Evolutionary conservation across 2,329 filamentous ascomycete genomes (phyloP), one percentile per base, ranked within the genome.

Genomic region (Ophiostoma tasmaniense): DNA sequence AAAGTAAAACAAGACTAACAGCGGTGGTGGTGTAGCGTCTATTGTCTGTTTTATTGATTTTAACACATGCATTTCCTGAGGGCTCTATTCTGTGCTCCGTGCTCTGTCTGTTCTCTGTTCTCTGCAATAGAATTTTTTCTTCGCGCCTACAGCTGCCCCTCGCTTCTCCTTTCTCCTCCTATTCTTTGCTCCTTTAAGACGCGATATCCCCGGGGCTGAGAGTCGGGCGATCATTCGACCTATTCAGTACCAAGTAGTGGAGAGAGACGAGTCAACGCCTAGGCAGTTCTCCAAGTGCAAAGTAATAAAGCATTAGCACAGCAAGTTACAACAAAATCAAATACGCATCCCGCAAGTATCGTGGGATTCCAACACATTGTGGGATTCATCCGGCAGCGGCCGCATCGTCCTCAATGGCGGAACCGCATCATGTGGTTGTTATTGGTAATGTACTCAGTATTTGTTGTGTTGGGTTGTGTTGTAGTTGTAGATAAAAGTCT

Each of bases 361-460:
- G 50, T 55, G 50, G 50, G 22, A 45, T n/a, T 45, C 42, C 22
- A 61, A 13, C 55, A 30, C 25, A 28, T 25, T 25, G 50, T 55
- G 50, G 50, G 50, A 62, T 62, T n/a, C 11, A 33, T 10, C 59
- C 59, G 59, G 59, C 59, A 62, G 17, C 30, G 59, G 59, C 59
- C 59, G 59, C 59, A 17, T 62, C 30, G 35, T 62, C 59, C 59
- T 62, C 28, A n/a, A n/a, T 62, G 59, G 30, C 30, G 59, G 59
- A 62, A 30, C 30, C 17, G 59, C 59, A 62, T 30, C 30, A 62
- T 35, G 59, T 33, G 28, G 59, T 62, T 6, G 28, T 35, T 10
- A 33, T 20, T 33, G 30, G 59, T 7, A 33, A 17, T 17, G 59
- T 37, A n/a, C 35, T 62, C 22, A 11, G 52, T 33, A 7, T 33